These are phyloP conservation scores for Tricholoma sp. DNA, from an alignment of 768 basidiomycete species.

Conservation along the genomic window DNA sequence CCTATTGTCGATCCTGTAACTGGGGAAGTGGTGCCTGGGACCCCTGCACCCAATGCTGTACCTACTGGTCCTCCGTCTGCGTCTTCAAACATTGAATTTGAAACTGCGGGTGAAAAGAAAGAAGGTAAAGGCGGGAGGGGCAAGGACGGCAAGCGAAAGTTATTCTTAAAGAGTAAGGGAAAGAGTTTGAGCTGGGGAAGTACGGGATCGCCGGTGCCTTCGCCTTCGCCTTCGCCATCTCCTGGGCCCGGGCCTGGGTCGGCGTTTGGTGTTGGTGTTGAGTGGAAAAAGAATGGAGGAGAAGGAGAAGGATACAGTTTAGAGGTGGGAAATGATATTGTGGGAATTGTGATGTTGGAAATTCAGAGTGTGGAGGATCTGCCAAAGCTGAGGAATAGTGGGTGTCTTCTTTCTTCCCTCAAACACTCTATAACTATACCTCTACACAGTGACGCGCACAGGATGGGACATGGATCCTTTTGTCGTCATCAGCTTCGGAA, in stretches of 20 bases:
- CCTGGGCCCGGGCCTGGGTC: neutral
- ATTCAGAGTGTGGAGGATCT: slow-evolving; percentile 80
- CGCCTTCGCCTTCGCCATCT: neutral
- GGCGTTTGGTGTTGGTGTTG: neutral
- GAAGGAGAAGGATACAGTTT: slow-evolving; percentile 43
- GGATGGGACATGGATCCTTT: slow-evolving; percentile 99
- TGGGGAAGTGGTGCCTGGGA: slow-evolving; percentile 3
- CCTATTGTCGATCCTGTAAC: slow-evolving; percentile 2
- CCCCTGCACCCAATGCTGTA: slow-evolving; percentile 5
- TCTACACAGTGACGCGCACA: slow-evolving; percentile 65
- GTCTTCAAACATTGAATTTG: neutral
- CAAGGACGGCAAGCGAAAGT: neutral
- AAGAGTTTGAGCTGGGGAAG: slow-evolving; percentile 1
- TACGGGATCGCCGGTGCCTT: neutral
- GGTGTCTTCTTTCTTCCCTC: slow-evolving; percentile 24
- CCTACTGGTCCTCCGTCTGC: neutral
- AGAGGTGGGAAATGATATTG: slow-evolving; percentile 69
- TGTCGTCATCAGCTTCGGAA: slow-evolving; percentile 92
- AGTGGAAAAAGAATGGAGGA: slow-evolving; percentile 14
- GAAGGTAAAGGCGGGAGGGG: neutral
- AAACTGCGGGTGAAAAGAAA: slow-evolving; percentile 5
- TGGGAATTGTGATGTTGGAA: slow-evolving; percentile 95
- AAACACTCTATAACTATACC: neutral
- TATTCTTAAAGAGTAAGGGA: neutral
- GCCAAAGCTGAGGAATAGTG: slow-evolving; percentile 83